phyloP scores from a whole-genome alignment of 2,329 filamentous ascomycete genomes.

The Diaporthe caulivora region DNA sequence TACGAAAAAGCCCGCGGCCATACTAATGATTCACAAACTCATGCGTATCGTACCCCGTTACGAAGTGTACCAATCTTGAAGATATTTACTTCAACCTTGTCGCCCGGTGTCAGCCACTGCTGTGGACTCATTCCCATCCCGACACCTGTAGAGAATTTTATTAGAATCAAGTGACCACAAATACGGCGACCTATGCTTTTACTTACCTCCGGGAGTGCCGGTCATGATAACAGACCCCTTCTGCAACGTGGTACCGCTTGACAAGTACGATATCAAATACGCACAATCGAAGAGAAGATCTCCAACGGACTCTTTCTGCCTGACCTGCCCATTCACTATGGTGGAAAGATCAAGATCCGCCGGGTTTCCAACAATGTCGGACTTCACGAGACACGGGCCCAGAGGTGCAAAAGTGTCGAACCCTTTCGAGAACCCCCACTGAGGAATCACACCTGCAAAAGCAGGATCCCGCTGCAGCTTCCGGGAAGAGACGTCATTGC shows the following conservation, averaged over 20 bases:
- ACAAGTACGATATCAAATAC: conserved; percentile 53
- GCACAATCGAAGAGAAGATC: conserved; percentile 61
- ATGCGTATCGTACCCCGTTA: conserved; percentile 51
- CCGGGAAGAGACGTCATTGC: conserved; percentile 67
- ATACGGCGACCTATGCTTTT: background rate
- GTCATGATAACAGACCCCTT: conserved; percentile 61
- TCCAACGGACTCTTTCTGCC: conserved; percentile 55
- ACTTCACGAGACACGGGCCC: conserved; percentile 61
- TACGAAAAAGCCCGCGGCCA: background rate
- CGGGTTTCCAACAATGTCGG: conserved; percentile 57
- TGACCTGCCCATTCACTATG: conserved; percentile 58
- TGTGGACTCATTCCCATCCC: conserved; percentile 58
- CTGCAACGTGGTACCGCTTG: conserved; percentile 56
- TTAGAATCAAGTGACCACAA: background rate
- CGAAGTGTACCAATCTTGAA: conserved; percentile 54
- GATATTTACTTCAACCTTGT: conserved; percentile 54
- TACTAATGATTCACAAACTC: background rate
- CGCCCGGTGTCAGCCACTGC: conserved; percentile 53
- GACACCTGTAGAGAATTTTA: conserved; percentile 46
- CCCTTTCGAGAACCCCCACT: conserved; percentile 69
- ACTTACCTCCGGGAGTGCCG: conserved; percentile 56
- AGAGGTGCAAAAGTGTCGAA: conserved; percentile 69
- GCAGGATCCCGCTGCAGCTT: conserved; percentile 64
- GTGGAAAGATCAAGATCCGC: conserved; percentile 57
- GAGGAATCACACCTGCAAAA: conserved; percentile 63